Evolutionary conservation across 129 eudicot genomes (phyloP), one percentile per base, ranked within the genome.

Genomic region (Smallanthus sonchifolius): DNA sequence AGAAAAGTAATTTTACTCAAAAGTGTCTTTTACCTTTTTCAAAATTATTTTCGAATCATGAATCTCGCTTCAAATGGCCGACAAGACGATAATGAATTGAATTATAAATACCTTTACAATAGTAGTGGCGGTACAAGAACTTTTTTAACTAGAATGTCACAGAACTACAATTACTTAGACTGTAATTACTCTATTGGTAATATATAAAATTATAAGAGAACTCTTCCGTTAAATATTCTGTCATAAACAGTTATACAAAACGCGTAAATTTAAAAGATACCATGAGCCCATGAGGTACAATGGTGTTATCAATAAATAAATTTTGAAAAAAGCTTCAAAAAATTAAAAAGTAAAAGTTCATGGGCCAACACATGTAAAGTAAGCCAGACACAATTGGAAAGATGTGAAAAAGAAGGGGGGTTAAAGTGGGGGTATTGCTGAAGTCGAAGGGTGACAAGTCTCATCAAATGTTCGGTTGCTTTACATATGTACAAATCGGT

Each of bases 301-400:
- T 54, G 36, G 59, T 74, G 69, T 55, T 59, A 57, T 39, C 44
- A 5, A 10, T 14, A 54, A 28, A 76, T 42, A 67, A 16, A 15
- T 28, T 9, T 38, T 38, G 37, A 28, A 54, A 66, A 76, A 42
- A 57, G 60, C 19, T 55, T 76, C 74, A 39, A 55, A 76, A 20
- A 74, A 39, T 54, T 24, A 75, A 54, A 75, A 76, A 76, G 80
- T 57, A 67, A 67, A 76, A 56, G 80, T 55, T 54, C 61, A 76
- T 76, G 80, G 80, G 80, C 80, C 80, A 76, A 42, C 68, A 55
- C 74, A 76, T 76, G 74, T 42, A 76, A 68, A 45, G 67, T 76
- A 67, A 76, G 60, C 67, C 74, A 76, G 73, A 67, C 61, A 54
- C 59, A 67, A 76, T 65, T 67, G 68, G 42, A 67, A 42, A 2